phyloP scores from a whole-genome alignment of 306 rosid species.

The Luffa acutangula region DNA sequence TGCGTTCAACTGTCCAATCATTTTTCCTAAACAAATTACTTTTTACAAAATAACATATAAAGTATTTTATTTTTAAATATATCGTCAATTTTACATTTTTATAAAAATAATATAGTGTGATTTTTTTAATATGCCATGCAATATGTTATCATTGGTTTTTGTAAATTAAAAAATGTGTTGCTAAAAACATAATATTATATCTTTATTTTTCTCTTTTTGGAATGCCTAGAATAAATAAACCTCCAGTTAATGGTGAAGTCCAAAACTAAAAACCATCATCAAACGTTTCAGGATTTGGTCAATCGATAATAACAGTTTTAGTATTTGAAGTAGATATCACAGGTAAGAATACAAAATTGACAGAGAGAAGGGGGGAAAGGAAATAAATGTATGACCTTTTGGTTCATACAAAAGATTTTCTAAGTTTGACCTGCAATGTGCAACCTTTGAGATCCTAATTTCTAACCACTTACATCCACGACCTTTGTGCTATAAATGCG shows the following conservation, averaged over 20 bases:
- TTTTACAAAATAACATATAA: background rate
- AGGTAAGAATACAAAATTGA: background rate
- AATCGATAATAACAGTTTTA: background rate
- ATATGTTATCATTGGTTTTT: no score
- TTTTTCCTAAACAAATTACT: background rate
- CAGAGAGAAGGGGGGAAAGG: background rate
- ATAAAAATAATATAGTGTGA: no score
- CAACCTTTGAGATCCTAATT: background rate
- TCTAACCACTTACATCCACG: background rate
- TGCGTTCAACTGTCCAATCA: background rate
- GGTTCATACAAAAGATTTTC: background rate
- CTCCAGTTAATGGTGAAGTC: background rate
- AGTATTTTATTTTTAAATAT: no score
- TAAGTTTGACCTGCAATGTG: background rate
- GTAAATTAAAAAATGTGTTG: background rate
- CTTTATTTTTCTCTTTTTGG: no score
- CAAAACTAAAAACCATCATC: background rate
- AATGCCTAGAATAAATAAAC: background rate
- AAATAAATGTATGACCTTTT: background rate
- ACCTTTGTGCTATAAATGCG: background rate
- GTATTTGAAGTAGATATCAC: background rate
- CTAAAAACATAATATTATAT: background rate
- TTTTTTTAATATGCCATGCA: no score
- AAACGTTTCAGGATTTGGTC: background rate
- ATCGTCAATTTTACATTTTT: background rate